Base-by-base conservation (phyloP, 495 filamentous ascomycete genomes). In the Symbiotaphrina buchneri region DNA sequence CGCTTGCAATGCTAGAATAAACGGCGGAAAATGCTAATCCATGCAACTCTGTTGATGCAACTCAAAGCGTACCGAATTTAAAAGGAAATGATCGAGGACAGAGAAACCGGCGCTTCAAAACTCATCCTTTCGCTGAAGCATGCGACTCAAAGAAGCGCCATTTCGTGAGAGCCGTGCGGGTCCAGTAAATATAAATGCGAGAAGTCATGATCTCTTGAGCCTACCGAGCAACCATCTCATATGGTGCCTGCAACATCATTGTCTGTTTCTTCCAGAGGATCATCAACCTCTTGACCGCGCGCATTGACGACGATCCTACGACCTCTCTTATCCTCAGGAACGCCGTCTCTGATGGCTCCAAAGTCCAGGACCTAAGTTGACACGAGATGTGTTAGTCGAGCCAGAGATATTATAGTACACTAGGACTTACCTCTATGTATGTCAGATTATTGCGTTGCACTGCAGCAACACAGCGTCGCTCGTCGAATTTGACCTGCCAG, bases 401-500 rank as follows among this genome's bases (percentile, higher is more conserved):
- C 10, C n/a, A 33, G 21, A 5, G 13, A 13, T 17, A 10, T 11
- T 4, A 17, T 6, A 8, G 13, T 20, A 5, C 18, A 30, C 11
- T 28, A 1, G 18, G 19, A 52, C 73, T 60, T 48, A 95, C 87
- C 69, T 99, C 87, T 29, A 99, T 81, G 44, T 92, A 95, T 4
- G 90, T 95, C 42, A 91, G 45, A 39, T 70, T 72, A 32, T 90
- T 79, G 26, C 87, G 63, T 57, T 99, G 90, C 38, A 99, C 87
- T 19, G 87, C 87, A 30, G 87, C 87, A 27, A 99, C 87, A 49
- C 87, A 99, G 49, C 83, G 61, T 36, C 87, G 64, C 47, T 91
- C 79, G 47, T 99, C 83, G 52, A 99, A 99, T 46, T 82, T 82
- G 43, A 99, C 87, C 54, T 99, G 87, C 87, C 87, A 99, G 24